Base-by-base conservation (phyloP, 768 basidiomycete species). In the Boletales sp. region DNA sequence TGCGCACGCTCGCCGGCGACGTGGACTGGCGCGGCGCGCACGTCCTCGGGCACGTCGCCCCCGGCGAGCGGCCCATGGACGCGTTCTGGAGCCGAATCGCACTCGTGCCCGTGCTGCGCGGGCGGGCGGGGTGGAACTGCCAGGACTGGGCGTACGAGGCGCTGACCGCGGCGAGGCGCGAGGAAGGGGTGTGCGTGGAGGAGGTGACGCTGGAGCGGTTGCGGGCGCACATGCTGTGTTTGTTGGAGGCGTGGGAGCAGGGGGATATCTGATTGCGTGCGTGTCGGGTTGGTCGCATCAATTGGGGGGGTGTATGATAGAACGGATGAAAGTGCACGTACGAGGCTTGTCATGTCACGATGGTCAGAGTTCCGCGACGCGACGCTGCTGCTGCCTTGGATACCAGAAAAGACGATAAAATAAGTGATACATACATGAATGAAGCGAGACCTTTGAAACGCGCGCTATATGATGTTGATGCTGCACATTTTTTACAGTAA, bases 121-220 rank as follows among this genome's bases (percentile, higher is more conserved):
- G 53, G 2, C 55, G 54, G 11, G 40, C 43, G 49, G 44, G 32
- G 13, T 68, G 65, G 67, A 60, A 66, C 44, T 58, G 54, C 41
- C 66, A 67, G 41, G 61, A 55, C 11, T 66, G 64, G 66, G 66
- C 66, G 28, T 55, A 54, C n/a, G 65, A 67, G 0, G 51, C 38
- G 39, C 39, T 67, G 36, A 39, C 46, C 44, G 25, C 36, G 63
- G 15, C 44, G 21, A 5, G 21, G 21, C 21, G 21, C 21, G 0
- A 19, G 37, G 18, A 36, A 0, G 44, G 41, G 15, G 15, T 68
- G 15, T 55, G 58, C 36, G 50, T 34, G 40, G 38, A 57, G 57
- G 18, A 64, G 58, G 61, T 48, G 18, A 28, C 54, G 46, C 45
- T 52, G 59, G 13, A 41, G 46, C 17, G 15, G 39, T 9, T 48